Evolutionary conservation across 169 alveolate genomes (phyloP), one percentile per base, ranked within the genome.

Genomic region (Neospora caninum): DNA sequence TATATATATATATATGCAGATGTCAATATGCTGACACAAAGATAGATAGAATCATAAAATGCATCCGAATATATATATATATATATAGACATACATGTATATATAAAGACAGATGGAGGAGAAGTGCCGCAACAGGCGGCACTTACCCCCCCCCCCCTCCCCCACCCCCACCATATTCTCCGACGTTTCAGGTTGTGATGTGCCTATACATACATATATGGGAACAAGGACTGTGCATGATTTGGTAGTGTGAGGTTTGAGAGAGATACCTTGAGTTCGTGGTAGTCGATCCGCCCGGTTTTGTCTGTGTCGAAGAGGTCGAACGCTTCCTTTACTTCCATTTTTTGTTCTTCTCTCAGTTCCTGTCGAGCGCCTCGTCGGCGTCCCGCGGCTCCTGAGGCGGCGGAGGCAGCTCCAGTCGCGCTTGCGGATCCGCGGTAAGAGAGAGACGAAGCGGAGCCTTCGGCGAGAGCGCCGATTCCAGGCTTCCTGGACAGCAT

Each of bases 311-410:
- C 99, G 95, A 99, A 98, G 69, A 99, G 97, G 93, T 99, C 99
- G 96, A 99, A 99, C 70, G 99, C 99, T 94, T 99, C 99, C 93
- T 98, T 98, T 31, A 99, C 98, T 96, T 99, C 99, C 93, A 97
- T 96, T 80, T 98, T 98, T 96, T 99, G 99, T 93, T 99, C 99
- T 84, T 99, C 99, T 43, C 98, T 96, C 43, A 98, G 94, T 88
- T 98, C 99, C 82, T 80, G 83, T 22, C 96, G 69, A 22, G 64
- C 31, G n/a, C 80, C 88, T 27, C 95, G 83, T n/a, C 93, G 64
- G 31, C 73, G 38, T 31, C 93, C 93, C 25, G 69, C 42, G 6
- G 93, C 93, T 0, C 84, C 93, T 0, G 93, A 0, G 0, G 86
- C 93, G 9, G 93, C 58, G 16, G n/a, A n/a, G n/a, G 73, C 73